These are phyloP conservation scores for Populus davidiana DNA, from an alignment of 345 rosid genomes.

Conservation along the genomic window DNA sequence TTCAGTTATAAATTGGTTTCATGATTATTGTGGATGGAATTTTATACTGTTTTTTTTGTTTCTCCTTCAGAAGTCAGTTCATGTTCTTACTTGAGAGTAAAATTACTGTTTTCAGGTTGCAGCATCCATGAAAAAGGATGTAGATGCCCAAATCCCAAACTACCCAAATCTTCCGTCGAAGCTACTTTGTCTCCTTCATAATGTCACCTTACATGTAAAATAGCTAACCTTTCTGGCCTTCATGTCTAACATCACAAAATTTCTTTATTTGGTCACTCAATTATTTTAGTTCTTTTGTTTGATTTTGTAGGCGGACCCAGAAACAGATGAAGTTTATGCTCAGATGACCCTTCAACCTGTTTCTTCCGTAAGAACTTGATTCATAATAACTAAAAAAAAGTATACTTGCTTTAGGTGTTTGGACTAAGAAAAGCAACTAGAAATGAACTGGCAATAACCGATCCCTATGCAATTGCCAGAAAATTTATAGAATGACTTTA, in stretches of 20 bases:
- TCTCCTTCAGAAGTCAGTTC: not conserved
- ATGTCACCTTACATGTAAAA: slow-evolving; percentile 75
- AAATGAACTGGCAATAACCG: not conserved
- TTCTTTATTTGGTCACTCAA: not conserved
- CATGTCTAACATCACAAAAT: not conserved
- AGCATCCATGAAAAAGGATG: slow-evolving; percentile 82
- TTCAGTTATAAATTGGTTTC: not conserved
- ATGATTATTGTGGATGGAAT: not conserved
- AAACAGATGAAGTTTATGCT: slow-evolving; percentile 96
- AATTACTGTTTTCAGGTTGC: slow-evolving; percentile 61
- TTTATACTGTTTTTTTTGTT: not conserved
- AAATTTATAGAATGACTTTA: not conserved
- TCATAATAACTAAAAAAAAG: slow-evolving; percentile 12
- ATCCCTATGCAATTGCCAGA: not conserved
- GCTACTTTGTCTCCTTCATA: slow-evolving; percentile 78
- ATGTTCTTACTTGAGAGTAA: slow-evolving; percentile 11
- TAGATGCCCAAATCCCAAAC: slow-evolving; percentile 71
- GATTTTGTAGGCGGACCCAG: slow-evolving; percentile 75
- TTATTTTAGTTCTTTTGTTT: slow-evolving; percentile 18
- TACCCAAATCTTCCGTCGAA: slow-evolving; percentile 90
- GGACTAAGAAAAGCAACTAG: slow-evolving; percentile 2
- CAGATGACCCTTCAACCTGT: slow-evolving; percentile 97
- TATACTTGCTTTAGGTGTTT: slow-evolving; percentile 13
- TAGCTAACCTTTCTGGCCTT: not conserved
- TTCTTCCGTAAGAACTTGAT: slow-evolving; percentile 46